phyloP scores from a whole-genome alignment of 2,329 filamentous ascomycete species.

The Penicillium sp. region DNA sequence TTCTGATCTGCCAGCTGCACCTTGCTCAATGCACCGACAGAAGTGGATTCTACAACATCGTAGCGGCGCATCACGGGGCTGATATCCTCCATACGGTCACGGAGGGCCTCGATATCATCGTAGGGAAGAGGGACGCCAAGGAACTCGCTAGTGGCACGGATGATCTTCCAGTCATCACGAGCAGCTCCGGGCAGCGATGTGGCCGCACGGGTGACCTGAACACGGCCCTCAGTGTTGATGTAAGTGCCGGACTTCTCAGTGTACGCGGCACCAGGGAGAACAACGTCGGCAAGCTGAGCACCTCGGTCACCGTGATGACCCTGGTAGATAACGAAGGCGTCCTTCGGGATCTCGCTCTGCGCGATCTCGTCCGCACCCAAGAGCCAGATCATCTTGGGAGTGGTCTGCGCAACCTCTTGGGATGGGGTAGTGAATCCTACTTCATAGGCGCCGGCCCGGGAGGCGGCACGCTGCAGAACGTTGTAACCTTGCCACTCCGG shows the following conservation, averaged over 20 bases:
- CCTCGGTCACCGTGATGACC: conserved; percentile 95
- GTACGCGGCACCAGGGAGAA: conserved; percentile 91
- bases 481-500: conserved; percentile 97
- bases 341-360: conserved; percentile 82
- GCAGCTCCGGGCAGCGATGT: conserved; percentile 84
- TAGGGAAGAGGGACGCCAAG: conserved; percentile 82
- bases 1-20: conserved; percentile 95
- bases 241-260: conserved; percentile 96
- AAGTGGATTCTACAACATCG: conserved; percentile 80
- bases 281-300: conserved; percentile 85
- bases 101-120: conserved; percentile 81
- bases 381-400: conserved; percentile 93
- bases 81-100: conserved; percentile 93
- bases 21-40: conserved; percentile 73
- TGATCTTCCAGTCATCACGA: conserved; percentile 98
- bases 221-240: conserved; percentile 94
- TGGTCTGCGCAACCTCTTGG: conserved; percentile 71
- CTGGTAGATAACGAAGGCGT: conserved; percentile 95
- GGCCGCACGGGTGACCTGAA: conserved; percentile 87
- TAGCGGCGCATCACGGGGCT: conserved; percentile 85
- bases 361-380: conserved; percentile 90
- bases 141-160: conserved; percentile 88
- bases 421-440: conserved; percentile 90
- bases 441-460: conserved; percentile 88
- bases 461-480: conserved; percentile 88